These are phyloP conservation scores for Imleria badia DNA, from an alignment of 768 basidiomycete species.

Conservation along the genomic window DNA sequence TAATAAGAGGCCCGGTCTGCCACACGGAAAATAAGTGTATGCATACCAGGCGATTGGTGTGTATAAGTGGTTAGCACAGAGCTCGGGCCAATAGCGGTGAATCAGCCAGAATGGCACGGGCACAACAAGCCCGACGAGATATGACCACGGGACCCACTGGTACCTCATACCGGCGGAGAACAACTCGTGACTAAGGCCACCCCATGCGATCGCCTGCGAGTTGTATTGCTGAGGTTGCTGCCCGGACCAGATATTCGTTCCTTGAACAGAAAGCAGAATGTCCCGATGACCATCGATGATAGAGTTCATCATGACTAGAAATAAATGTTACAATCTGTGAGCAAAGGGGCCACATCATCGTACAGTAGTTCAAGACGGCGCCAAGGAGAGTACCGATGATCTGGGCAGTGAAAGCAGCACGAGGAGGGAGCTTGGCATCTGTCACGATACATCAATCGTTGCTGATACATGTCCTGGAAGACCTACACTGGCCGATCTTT, in stretches of 20 bases:
- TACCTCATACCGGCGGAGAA: constrained; percentile 33
- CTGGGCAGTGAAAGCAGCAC: constrained; percentile 61
- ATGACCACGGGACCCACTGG: constrained; percentile 42
- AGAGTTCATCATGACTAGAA: constrained; percentile 56
- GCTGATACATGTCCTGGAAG: constrained; percentile 15
- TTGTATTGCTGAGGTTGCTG: constrained; percentile 32
- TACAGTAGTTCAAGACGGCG: constrained; percentile 46
- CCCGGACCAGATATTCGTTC: constrained; percentile 42
- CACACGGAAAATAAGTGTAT: background rate
- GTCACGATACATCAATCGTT: constrained; percentile 33
- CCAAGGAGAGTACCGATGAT: constrained; percentile 56
- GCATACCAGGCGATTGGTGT: constrained; percentile 30
- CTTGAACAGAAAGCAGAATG: constrained; percentile 53
- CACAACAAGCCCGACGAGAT: constrained; percentile 31
- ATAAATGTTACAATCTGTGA: constrained; percentile 9
- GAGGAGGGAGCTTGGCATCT: constrained; percentile 59
- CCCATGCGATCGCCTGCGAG: constrained; percentile 39
- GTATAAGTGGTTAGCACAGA: constrained; percentile 27
- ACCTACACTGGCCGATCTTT: constrained; percentile 39
- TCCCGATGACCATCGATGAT: constrained; percentile 52
- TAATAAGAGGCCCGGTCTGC: background rate
- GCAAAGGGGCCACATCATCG: background rate
- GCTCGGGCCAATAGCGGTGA: constrained; percentile 36
- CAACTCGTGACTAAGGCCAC: constrained; percentile 37
- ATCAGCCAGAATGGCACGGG: constrained; percentile 44